phyloP scores from a whole-genome alignment of 1,139 yeast species.

The Maudiozyma humilis region DNA sequence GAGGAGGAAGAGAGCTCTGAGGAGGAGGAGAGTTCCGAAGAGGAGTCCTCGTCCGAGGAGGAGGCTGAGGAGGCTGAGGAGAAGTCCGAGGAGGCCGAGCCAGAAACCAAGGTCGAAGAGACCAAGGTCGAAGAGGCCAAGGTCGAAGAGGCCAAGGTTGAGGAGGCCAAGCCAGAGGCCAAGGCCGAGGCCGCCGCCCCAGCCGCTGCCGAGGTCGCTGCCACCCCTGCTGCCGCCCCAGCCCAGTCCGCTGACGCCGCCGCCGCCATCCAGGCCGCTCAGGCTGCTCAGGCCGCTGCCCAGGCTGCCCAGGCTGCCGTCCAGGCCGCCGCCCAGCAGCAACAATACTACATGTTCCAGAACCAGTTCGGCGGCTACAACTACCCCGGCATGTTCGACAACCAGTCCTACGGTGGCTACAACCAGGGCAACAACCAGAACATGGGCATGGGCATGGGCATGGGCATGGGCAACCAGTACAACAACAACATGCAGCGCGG shows the following conservation, averaged over 20 bases:
- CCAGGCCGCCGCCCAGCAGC: constrained; percentile 17
- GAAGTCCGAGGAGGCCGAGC: background rate
- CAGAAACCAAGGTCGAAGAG: constrained; percentile 1
- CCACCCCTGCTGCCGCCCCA: background rate
- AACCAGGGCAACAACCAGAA: constrained; percentile 15
- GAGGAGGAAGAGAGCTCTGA: constrained; percentile 9
- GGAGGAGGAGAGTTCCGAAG: constrained; percentile 3
- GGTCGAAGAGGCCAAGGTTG: background rate
- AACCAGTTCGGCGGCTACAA: constrained; percentile 31
- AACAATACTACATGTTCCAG: constrained; percentile 32
- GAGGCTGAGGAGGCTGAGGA: constrained; percentile 8
- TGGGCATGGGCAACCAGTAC: constrained; percentile 15
- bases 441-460: constrained; percentile 2
- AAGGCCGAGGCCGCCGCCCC: background rate
- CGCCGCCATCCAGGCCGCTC: constrained; percentile 1
- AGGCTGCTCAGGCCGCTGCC: constrained; percentile 10
- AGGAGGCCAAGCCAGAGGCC: background rate
- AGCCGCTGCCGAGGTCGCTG: background rate
- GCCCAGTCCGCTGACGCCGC: background rate
- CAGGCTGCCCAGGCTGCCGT: constrained; percentile 15
- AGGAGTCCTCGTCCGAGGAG: constrained; percentile 4
- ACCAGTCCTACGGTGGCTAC: constrained; percentile 24
- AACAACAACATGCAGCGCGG: constrained; percentile 13
- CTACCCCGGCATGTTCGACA: constrained; percentile 32
- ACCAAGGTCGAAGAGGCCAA: constrained; percentile 8